Percentiles rank a stretch among this genome's conserved stretches.
These are phyloP conservation scores for Pholiota conissans DNA, from an alignment of 768 basidiomycete genomes.

Conservation along the genomic window DNA sequence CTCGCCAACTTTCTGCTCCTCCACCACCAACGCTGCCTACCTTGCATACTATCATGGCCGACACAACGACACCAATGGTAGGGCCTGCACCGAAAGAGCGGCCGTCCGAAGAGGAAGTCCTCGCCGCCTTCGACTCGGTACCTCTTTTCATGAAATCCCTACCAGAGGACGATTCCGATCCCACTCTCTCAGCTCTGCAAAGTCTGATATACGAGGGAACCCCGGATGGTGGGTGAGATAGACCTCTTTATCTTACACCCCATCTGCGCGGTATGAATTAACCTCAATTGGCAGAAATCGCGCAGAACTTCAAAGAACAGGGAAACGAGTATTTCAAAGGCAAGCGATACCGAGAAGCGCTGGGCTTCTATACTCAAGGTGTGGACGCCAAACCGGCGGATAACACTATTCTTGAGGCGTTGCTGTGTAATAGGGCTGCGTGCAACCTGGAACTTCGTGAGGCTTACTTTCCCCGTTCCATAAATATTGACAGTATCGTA, in stretches of 20 bases:
- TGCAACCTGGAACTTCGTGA: conserved; percentile 87
- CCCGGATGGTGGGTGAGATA: conserved; percentile 78
- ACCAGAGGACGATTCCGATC: conserved; percentile 67
- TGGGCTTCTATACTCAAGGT: conserved; percentile 89
- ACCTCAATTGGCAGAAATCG: conserved; percentile 59
- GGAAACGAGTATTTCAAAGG: conserved; percentile 94
- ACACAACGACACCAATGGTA: conserved; percentile 22
- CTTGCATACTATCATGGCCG: not conserved
- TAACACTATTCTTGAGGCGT: conserved; percentile 51
- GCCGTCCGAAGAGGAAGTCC: conserved; percentile 34
- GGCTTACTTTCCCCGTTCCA: conserved; percentile 23
- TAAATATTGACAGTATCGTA: not conserved
- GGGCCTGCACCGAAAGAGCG: conserved; percentile 36
- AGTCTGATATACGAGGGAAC: conserved; percentile 87
- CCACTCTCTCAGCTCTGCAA: conserved; percentile 79
- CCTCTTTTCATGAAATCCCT: conserved; percentile 94
- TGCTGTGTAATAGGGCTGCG: conserved; percentile 89
- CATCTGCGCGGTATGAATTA: not conserved
- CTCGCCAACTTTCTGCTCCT: not conserved
- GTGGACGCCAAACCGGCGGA: conserved; percentile 83
- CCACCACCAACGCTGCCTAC: not conserved
- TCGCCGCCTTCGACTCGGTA: conserved; percentile 56
- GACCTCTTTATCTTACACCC: not conserved
- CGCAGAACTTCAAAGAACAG: conserved; percentile 91
- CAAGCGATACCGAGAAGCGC: conserved; percentile 83